These are phyloP conservation scores for Rhodotorula sp. DNA, from an alignment of 1,284 basidiomycete species.

Conservation along the genomic window DNA sequence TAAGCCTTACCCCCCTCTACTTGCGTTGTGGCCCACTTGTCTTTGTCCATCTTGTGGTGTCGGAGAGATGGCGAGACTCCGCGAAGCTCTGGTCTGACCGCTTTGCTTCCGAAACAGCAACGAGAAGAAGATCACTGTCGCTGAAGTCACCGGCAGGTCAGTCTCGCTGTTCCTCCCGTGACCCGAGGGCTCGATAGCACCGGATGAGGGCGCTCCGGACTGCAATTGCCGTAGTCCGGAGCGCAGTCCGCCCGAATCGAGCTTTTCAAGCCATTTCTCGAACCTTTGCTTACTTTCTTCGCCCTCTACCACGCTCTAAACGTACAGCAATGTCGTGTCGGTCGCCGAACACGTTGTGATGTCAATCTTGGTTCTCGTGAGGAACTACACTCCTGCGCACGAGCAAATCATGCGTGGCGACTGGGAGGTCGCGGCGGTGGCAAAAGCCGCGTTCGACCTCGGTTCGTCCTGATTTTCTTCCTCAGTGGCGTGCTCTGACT, in stretches of 20 bases:
- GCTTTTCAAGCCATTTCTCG: too few relatives aligned
- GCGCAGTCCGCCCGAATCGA: too few relatives aligned
- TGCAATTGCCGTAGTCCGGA: too few relatives aligned
- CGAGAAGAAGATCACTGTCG: constrained; percentile 74
- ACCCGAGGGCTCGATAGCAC: neutral
- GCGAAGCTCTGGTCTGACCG: too few relatives aligned
- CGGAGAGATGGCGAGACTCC: too few relatives aligned
- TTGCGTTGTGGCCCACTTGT: too few relatives aligned
- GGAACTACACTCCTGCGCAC: constrained; percentile 80
- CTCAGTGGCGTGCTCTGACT: constrained; percentile 90
- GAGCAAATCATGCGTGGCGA: constrained; percentile 79
- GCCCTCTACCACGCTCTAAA: neutral
- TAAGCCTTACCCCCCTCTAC: too few relatives aligned
- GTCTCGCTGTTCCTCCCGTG: constrained; percentile 1
- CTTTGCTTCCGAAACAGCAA: constrained; percentile 50
- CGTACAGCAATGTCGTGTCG: constrained; percentile 57
- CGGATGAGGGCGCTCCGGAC: too few relatives aligned
- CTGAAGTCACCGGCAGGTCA: constrained; percentile 55
- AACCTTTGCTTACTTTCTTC: neutral
- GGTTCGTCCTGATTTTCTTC: neutral
- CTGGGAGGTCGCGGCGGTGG: constrained; percentile 60
- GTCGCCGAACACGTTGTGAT: constrained; percentile 50
- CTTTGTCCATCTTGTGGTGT: too few relatives aligned
- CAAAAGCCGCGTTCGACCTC: constrained; percentile 61
- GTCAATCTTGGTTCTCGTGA: constrained; percentile 77